Base-by-base conservation (phyloP, 768 basidiomycete species). In the Calocera cornea region DNA sequence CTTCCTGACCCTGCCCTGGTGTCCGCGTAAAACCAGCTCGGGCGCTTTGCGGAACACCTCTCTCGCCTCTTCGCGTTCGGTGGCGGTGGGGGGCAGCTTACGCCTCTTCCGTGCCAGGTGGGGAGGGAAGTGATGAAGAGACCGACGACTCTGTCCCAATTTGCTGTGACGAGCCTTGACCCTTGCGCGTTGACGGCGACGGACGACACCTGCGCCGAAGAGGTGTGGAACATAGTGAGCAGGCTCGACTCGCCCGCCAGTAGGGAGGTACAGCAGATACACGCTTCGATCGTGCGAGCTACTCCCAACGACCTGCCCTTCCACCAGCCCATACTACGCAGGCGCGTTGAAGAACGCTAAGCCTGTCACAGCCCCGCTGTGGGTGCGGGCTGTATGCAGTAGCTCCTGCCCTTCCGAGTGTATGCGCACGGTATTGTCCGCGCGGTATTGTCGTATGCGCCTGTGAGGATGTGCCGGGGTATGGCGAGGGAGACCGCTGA, bases 91-190 rank as follows among this genome's bases (percentile, higher is more conserved):
- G 2, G 72, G 75, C n/a, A 85, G 74, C 73, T 92, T 86, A 75
- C 88, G 90, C 66, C 82, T 78, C n/a, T 80, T 79, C 50, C 88
- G 72, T 94, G 89, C 1, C 77, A 71, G 0, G 76, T 71, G 0
- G 91, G 87, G 38, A 89, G 79, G 0, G 74, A 72, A 1, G 86
- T 86, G 69, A 87, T 85, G 88, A 87, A 98, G 2, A 94, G 72
- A 1, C 92, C 91, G 67, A 98, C 81, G 17, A 93, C 80, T 8
- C 84, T 81, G 72, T 99, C 95, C 92, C 93, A 95, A 0, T 89
- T 89, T 0, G 89, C 83, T 0, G 92, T 93, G 36, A 98, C 79
- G 19, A 98, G 68, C 86, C 83, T 1, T 82, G 79, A 1, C 88
- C 86, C 10, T 80, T 72, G 10, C 75, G 41, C 66, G 84, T 84